These are phyloP conservation scores for Mycogone perniciosa DNA, from an alignment of 2,329 filamentous ascomycete genomes.

Conservation along the genomic window DNA sequence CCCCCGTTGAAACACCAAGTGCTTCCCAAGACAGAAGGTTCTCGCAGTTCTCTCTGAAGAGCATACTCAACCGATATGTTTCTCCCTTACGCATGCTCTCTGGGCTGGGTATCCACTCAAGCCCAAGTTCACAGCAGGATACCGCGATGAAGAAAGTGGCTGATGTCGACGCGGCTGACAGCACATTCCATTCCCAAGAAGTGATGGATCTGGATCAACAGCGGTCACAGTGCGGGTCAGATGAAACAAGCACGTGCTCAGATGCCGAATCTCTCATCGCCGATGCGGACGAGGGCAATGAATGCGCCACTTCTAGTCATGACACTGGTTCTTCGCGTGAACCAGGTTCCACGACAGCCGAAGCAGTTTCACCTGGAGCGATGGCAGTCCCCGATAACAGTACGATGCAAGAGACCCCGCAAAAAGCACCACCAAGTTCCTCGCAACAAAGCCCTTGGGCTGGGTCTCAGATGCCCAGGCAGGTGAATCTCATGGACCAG, in stretches of 20 bases:
- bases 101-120: background rate
- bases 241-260: no score
- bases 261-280: no score
- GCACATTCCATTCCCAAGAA: background rate
- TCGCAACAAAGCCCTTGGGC: background rate
- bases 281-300: no score
- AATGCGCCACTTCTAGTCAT: no score
- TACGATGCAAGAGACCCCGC: background rate
- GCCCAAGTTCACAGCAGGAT: background rate
- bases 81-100: background rate
- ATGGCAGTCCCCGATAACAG: background rate
- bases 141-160: background rate
- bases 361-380: no score
- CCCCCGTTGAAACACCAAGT: background rate
- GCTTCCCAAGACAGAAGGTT: constrained; percentile 2
- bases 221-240: no score
- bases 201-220: no score
- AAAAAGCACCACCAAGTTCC: background rate
- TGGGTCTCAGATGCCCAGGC: background rate
- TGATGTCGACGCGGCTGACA: background rate
- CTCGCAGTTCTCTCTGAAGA: constrained; percentile 6
- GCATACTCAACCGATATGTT: constrained; percentile 1
- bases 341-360: background rate
- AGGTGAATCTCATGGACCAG: background rate
- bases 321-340: no score